Evolutionary conservation across 768 basidiomycete genomes (phyloP).

Genomic region (Ramaria sp.): DNA sequence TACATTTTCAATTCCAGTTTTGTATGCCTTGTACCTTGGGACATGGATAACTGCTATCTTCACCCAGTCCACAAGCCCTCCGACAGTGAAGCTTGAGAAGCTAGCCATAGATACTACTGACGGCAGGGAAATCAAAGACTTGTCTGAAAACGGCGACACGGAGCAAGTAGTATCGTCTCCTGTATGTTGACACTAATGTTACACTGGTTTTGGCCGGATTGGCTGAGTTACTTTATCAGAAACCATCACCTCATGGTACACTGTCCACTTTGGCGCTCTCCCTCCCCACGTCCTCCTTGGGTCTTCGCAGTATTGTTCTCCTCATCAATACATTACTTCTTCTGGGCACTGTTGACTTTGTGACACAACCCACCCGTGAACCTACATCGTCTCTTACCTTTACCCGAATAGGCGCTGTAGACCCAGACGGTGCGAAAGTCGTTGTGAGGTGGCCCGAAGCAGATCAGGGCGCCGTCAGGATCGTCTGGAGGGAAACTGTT

Average conservation of each 20-base stretch:
- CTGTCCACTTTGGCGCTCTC: conserved; percentile 2
- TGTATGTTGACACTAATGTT: not conserved
- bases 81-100: conserved; percentile 9
- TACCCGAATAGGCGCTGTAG: conserved; percentile 61
- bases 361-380: conserved; percentile 44
- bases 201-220: not conserved
- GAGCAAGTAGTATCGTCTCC: not conserved
- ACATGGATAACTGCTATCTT: conserved; percentile 10
- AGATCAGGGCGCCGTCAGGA: conserved; percentile 19
- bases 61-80: conserved; percentile 1
- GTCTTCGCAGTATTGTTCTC: conserved; percentile 11
- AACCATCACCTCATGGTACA: not conserved
- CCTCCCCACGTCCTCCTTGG: not conserved
- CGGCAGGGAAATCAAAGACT: not conserved
- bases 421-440: conserved; percentile 53
- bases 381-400: conserved; percentile 46
- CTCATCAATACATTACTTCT: conserved; percentile 31
- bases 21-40: conserved; percentile 19
- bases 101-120: conserved; percentile 5
- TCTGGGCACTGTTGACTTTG: conserved; percentile 35
- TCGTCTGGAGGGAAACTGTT: conserved; percentile 31
- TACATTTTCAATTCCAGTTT: conserved; percentile 19
- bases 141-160: not conserved
- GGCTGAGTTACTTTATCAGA: not conserved
- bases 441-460: conserved; percentile 45